Evolutionary conservation across 2,329 filamentous ascomycete genomes (phyloP).

Genomic region (Sporothrix schenckii): DNA sequence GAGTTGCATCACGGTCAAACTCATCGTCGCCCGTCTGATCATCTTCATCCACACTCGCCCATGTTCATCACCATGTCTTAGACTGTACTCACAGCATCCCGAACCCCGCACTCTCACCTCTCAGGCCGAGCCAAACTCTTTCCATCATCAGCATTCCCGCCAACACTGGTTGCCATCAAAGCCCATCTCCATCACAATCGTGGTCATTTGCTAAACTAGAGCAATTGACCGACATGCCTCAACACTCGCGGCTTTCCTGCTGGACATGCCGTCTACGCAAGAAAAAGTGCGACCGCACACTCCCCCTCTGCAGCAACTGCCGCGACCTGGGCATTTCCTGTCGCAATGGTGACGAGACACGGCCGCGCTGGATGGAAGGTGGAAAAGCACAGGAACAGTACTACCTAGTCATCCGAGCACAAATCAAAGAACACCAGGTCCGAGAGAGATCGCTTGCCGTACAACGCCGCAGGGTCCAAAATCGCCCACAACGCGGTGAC

Average conservation of each 20-base stretch:
- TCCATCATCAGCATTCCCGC: too few species aligned
- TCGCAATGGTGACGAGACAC: background rate
- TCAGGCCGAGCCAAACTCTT: too few species aligned
- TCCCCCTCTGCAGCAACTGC: background rate
- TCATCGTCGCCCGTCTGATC: too few species aligned
- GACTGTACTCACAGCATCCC: too few species aligned
- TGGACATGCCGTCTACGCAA: slow-evolving; percentile 3
- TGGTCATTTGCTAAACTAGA: rapidly evolving
- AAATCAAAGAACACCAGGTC: background rate
- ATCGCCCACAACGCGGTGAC: too few species aligned
- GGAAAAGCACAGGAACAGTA: background rate
- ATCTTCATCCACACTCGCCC: too few species aligned
- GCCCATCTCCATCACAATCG: background rate
- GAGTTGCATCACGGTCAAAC: too few species aligned
- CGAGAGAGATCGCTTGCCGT: too few species aligned
- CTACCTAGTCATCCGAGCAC: background rate
- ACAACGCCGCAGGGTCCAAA: too few species aligned
- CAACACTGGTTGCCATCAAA: too few species aligned
- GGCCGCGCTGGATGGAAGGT: background rate
- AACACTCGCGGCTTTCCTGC: background rate
- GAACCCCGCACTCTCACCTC: too few species aligned
- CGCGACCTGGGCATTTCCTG: background rate
- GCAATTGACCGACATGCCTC: background rate
- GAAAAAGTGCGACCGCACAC: background rate
- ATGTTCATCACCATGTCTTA: too few species aligned